A percentile compares a stretch with the other conserved stretches of the same genome.
Conservation (phyloP, 192 early-diverging fungal genomes). For the Backusella parvicylindrica region DNA sequence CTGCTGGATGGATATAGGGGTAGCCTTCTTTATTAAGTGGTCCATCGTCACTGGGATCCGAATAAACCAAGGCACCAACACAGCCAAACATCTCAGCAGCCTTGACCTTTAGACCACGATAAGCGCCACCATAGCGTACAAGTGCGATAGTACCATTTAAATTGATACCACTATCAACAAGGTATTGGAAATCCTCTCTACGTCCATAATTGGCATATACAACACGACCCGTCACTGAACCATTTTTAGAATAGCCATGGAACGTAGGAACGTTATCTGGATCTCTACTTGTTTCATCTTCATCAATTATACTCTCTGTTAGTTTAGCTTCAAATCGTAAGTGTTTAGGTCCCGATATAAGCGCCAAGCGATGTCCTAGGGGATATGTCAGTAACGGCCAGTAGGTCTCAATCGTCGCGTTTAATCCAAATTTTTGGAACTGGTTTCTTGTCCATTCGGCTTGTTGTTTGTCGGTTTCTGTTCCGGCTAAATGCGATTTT, state of each 20-base stretch:
- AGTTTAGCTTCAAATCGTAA: constrained; percentile 52
- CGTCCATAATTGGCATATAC: constrained; percentile 69
- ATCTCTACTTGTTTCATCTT: constrained; percentile 51
- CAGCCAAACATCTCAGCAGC: constrained; percentile 54
- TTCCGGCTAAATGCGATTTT: constrained; percentile 54
- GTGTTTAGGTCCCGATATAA: constrained; percentile 43
- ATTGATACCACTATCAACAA: constrained; percentile 40
- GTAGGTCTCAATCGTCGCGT: constrained; percentile 54
- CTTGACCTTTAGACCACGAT: constrained; percentile 58
- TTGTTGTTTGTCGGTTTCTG: constrained; percentile 39
- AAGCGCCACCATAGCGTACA: constrained; percentile 56
- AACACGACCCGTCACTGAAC: constrained; percentile 52
- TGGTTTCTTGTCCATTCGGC: constrained; percentile 55
- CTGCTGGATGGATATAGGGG: not conserved
- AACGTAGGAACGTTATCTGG: constrained; percentile 60
- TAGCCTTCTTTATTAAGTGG: constrained; percentile 27
- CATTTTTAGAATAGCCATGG: constrained; percentile 56
- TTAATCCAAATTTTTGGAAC: constrained; percentile 53
- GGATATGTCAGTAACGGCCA: constrained; percentile 58
- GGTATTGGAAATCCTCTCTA: constrained; percentile 49
- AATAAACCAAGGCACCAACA: constrained; percentile 57
- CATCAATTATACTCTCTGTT: constrained; percentile 52
- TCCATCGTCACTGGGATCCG: constrained; percentile 64
- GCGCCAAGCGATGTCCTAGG: constrained; percentile 42
- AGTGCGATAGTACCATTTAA: constrained; percentile 52